Base-by-base conservation (phyloP, 768 basidiomycete genomes). In the Gloeopeniophorella convolvens region DNA sequence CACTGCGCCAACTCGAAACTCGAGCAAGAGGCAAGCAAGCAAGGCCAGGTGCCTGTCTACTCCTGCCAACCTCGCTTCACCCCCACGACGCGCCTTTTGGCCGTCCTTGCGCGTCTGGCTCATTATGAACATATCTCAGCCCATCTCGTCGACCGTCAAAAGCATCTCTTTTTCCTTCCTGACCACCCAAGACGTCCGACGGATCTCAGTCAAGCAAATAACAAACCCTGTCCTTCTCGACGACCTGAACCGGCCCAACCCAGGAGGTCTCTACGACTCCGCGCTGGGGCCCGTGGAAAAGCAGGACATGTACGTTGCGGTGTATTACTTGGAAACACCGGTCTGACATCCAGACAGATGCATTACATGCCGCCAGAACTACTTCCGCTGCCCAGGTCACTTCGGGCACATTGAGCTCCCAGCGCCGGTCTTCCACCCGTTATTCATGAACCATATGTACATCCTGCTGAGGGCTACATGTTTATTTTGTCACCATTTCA, bases 391-490 rank as follows among this genome's bases (percentile, higher is more conserved):
- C 66, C 94, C 96, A 2, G 96, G 96, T 15, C 96, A 99, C 68
- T 99, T 87, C 69, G 96, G 96, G 18, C 96, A 98, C 67, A 95
- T 99, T 54, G 92, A 97, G 54, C 78, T 99, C 5, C 93, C 95
- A 16, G 79, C 87, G 15, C 94, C 96, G 12, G 90, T 98, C 2
- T 98, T 89, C 63, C 95, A 99, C 62, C 96, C 96, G 0, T 71
- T 99, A 32, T 99, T 98, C 69, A 91, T 98, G 82, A 73, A 76
- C 27, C 89, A 94, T 61, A 83, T 87, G 74, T 94, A 83, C 65
- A 85, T 85, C 56, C 70, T 98, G 39, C 72, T 99, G 18, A 82
- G 94, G 50, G 85, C 85, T 31, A 82, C 82, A 12, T 99, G 96
- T 71, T 69, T 95, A 65, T 98, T 88, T 69, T 99, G 96, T 68